phyloP scores from a whole-genome alignment of 2,329 filamentous ascomycete genomes.

The Talaromyces sp. region DNA sequence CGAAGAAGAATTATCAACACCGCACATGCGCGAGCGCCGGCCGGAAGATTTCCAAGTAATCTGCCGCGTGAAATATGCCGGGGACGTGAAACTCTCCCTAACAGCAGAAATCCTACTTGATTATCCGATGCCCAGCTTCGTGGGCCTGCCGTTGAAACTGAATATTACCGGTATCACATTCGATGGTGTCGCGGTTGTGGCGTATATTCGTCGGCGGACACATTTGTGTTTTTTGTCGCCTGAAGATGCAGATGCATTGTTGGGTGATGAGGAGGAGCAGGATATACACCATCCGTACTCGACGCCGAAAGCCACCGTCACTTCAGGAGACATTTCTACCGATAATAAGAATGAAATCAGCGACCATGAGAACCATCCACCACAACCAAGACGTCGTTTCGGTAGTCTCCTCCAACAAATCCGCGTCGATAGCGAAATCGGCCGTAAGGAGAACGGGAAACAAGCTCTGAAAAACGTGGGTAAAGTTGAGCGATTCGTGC shows the following conservation, averaged over 20 bases:
- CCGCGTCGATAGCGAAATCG: constrained; percentile 94
- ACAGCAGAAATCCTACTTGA: constrained; percentile 94
- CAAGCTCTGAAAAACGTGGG: constrained; percentile 97
- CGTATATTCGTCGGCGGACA: constrained; percentile 79
- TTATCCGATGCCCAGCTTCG: constrained; percentile 97
- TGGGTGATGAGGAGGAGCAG: constrained; percentile 46
- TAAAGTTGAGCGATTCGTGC: constrained; percentile 94
- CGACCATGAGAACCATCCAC: constrained; percentile 19
- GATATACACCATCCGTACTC: constrained; percentile 24
- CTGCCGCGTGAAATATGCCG: constrained; percentile 82
- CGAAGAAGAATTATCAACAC: constrained; percentile 33
- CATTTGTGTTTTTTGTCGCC: constrained; percentile 94
- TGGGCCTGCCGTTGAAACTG: constrained; percentile 87
- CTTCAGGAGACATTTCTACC: neutral
- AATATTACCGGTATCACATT: constrained; percentile 94
- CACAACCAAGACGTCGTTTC: constrained; percentile 22
- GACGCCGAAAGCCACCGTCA: constrained; percentile 16
- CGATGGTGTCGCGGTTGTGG: constrained; percentile 87
- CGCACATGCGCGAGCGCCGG: constrained; percentile 63
- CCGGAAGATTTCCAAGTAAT: constrained; percentile 89
- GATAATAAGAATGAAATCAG: neutral
- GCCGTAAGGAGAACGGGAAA: constrained; percentile 81
- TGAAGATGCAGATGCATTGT: constrained; percentile 76
- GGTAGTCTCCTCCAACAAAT: constrained; percentile 79
- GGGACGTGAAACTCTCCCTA: constrained; percentile 78